phyloP scores from a whole-genome alignment of 768 basidiomycete species.

The Lepiota venenata region DNA sequence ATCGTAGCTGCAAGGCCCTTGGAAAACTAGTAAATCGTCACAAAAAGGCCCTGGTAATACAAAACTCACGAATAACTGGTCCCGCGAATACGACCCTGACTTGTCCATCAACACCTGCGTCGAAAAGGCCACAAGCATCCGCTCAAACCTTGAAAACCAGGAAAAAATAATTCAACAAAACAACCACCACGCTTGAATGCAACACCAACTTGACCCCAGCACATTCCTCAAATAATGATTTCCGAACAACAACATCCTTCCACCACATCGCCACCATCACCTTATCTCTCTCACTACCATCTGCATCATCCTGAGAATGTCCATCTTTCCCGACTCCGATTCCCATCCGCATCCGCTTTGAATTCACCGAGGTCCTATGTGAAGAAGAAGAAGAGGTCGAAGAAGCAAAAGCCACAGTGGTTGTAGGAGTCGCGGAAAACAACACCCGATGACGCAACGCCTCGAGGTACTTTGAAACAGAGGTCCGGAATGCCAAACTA shows the following conservation, averaged over 20 bases:
- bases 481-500: slow-evolving; percentile 46
- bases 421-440: slow-evolving; percentile 21
- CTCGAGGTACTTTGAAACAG: slow-evolving; percentile 49
- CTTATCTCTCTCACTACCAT: no score
- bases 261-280: slow-evolving; percentile 46
- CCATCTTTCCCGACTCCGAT: slow-evolving; percentile 14
- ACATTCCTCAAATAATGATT: slow-evolving; percentile 54
- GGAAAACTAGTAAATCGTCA: neutral
- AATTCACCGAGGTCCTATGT: slow-evolving; percentile 10
- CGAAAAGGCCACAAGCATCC: slow-evolving; percentile 46
- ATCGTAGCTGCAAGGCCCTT: neutral
- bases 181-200: no score
- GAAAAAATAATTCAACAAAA: neutral
- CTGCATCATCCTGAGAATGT: slow-evolving; percentile 10
- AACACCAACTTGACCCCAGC: slow-evolving; percentile 41
- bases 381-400: slow-evolving; percentile 4
- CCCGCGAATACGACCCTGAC: slow-evolving; percentile 11
- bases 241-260: slow-evolving; percentile 53
- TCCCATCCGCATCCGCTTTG: slow-evolving; percentile 11
- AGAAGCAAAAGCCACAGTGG: no score
- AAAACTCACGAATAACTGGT: neutral
- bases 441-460: slow-evolving; percentile 37
- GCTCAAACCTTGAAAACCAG: slow-evolving; percentile 39
- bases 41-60: slow-evolving; percentile 1
- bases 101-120: slow-evolving; percentile 44